A percentile compares a stretch with the other conserved stretches of the same genome.
These are phyloP conservation scores for Colletotrichum sp. DNA, from an alignment of 2,329 filamentous ascomycete genomes.

Conservation along the genomic window DNA sequence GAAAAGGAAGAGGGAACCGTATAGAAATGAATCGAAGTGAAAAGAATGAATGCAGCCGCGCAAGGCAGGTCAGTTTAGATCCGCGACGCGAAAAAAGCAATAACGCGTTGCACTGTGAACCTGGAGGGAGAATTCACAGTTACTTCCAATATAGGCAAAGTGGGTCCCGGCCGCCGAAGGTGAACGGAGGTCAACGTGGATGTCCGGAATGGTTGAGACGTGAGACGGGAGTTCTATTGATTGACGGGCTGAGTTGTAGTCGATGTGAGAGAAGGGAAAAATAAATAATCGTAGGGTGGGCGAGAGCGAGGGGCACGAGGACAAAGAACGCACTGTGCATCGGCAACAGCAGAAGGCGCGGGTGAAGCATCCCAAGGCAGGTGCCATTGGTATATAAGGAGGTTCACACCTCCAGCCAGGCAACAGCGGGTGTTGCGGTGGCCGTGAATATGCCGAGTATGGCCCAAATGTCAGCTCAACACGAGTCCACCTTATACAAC, in stretches of 20 bases:
- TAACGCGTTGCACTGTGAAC: neutral
- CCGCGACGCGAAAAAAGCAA: neutral
- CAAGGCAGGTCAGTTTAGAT: neutral
- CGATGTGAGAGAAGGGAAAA: too few species aligned
- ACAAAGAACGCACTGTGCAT: neutral
- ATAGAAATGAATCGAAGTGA: neutral
- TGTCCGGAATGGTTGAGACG: neutral
- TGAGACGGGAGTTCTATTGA: neutral
- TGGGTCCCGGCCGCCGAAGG: neutral
- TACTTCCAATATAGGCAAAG: neutral
- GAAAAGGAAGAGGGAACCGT: neutral
- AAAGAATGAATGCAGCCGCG: neutral
- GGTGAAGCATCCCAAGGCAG: neutral
- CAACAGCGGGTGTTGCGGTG: neutral
- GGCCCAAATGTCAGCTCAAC: neutral
- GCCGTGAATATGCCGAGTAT: neutral
- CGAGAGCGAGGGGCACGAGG: neutral
- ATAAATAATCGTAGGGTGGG: neutral
- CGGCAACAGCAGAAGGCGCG: neutral
- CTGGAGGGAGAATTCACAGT: neutral
- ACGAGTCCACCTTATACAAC: neutral
- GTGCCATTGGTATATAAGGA: neutral
- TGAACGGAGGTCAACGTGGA: neutral
- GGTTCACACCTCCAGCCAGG: neutral
- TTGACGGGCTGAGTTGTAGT: neutral